Conservation (phyloP, 306 rosid genomes). For the Senna tora region DNA sequence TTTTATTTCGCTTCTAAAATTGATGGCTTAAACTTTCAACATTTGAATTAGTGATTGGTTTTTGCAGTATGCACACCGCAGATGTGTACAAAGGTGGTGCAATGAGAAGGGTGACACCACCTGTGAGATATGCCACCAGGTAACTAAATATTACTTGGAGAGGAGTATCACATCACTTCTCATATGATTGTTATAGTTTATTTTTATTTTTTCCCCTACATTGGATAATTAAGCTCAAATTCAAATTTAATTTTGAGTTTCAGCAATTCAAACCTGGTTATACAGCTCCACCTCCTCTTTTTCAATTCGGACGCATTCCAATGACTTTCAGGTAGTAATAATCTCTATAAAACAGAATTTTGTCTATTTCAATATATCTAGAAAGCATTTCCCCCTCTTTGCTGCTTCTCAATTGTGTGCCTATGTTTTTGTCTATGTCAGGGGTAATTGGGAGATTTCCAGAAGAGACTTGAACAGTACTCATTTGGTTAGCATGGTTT, state of each 20-base stretch:
- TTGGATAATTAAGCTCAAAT: neutral
- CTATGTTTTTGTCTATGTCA: constrained; percentile 42
- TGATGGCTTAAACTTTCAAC: constrained; percentile 17
- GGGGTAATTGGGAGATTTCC: constrained; percentile 96
- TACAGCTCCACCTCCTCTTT: constrained; percentile 89
- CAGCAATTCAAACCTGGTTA: constrained; percentile 92
- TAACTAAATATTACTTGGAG: constrained; percentile 39
- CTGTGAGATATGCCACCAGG: constrained; percentile 99
- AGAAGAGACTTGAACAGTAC: constrained; percentile 75
- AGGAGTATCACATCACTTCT: constrained; percentile 1
- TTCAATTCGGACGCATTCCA: constrained; percentile 86
- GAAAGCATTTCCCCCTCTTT: neutral
- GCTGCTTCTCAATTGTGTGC: constrained; percentile 20
- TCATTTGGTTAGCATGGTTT: constrained; percentile 80
- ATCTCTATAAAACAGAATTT: neutral
- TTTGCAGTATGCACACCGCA: constrained; percentile 94
- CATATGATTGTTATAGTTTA: neutral
- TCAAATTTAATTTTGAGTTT: constrained; percentile 16
- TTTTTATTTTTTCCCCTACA: neutral
- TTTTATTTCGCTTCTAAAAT: constrained; percentile 24
- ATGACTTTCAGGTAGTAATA: constrained; percentile 97
- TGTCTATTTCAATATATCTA: neutral
- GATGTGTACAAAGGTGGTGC: constrained; percentile 94
- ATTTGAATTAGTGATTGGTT: constrained; percentile 13
- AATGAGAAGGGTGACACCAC: constrained; percentile 90